Conservation (phyloP, 176 grass and related monocot species). For the Areca catechu region DNA sequence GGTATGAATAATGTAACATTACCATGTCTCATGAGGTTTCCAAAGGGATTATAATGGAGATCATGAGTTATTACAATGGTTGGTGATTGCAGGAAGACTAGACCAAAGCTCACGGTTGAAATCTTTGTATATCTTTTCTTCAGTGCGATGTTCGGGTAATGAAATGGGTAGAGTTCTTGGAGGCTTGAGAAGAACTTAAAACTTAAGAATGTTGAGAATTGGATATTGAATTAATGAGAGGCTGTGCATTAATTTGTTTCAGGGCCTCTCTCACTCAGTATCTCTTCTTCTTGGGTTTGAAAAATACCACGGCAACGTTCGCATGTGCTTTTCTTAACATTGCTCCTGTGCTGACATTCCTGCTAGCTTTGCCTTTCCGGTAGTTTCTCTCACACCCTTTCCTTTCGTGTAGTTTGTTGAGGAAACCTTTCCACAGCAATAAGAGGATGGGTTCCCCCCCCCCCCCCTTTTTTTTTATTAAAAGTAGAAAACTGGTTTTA, state of each 20-base stretch:
- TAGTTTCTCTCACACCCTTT: not conserved
- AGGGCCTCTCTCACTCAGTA: constrained; percentile 86
- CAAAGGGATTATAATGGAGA: too few species aligned
- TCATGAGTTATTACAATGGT: not conserved
- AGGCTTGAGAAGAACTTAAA: too few species aligned
- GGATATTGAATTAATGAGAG: too few species aligned
- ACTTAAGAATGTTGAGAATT: too few species aligned
- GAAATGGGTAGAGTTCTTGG: not conserved
- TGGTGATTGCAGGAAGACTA: constrained; percentile 44
- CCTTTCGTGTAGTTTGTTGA: not conserved
- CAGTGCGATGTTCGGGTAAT: constrained; percentile 62
- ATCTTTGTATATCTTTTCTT: constrained; percentile 67
- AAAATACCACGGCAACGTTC: constrained; percentile 79
- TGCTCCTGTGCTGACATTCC: constrained; percentile 66
- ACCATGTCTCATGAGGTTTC: too few species aligned
- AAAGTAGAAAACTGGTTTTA: too few species aligned
- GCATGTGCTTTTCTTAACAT: constrained; percentile 88
- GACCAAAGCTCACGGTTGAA: constrained; percentile 58
- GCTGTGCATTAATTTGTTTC: not conserved
- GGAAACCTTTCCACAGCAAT: too few species aligned
- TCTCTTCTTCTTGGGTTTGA: constrained; percentile 60
- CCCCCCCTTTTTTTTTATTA: too few species aligned
- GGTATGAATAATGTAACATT: constrained; percentile 14
- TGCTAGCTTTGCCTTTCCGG: constrained; percentile 54
- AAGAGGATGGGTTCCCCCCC: too few species aligned